These are phyloP conservation scores for Candida gorgasii DNA, from an alignment of 805 yeast species.

Conservation along the genomic window DNA sequence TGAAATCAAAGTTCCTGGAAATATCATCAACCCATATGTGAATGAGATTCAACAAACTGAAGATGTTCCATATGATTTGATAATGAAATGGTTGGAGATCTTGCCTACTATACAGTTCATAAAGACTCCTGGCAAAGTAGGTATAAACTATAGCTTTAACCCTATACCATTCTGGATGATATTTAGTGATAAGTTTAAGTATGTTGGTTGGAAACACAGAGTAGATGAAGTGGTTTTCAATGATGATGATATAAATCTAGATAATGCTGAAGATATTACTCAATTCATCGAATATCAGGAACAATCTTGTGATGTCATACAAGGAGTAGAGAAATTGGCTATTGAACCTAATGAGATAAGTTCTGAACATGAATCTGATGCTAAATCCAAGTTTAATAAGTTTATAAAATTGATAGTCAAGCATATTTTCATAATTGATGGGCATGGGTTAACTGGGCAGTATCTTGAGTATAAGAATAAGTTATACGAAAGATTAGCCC, in stretches of 20 bases:
- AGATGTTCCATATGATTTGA: slow-evolving; percentile 14
- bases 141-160: slow-evolving; percentile 12
- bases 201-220: slow-evolving; percentile 20
- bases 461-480: slow-evolving; percentile 13
- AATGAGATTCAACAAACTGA: slow-evolving; percentile 13
- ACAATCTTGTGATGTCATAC: slow-evolving; percentile 25
- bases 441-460: slow-evolving; percentile 4
- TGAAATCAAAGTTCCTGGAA: slow-evolving; percentile 13
- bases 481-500: slow-evolving; percentile 7
- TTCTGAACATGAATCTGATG: slow-evolving; percentile 2
- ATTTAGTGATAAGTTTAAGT: slow-evolving; percentile 10
- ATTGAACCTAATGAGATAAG: slow-evolving; percentile 11
- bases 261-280: slow-evolving; percentile 24
- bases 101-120: slow-evolving; percentile 26
- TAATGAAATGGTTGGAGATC: slow-evolving; percentile 29
- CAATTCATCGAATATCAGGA: slow-evolving; percentile 26
- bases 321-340: slow-evolving; percentile 22
- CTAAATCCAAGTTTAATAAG: slow-evolving; percentile 11
- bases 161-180: slow-evolving; percentile 18
- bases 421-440: background rate
- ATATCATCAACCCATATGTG: slow-evolving; percentile 12
- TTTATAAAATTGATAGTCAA: slow-evolving; percentile 11
- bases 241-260: slow-evolving; percentile 26
- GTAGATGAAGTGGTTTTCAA: slow-evolving; percentile 6
- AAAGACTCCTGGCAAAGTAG: slow-evolving; percentile 5